phyloP scores from a whole-genome alignment of 257 asterid species.

The Solanum paucissectum region DNA sequence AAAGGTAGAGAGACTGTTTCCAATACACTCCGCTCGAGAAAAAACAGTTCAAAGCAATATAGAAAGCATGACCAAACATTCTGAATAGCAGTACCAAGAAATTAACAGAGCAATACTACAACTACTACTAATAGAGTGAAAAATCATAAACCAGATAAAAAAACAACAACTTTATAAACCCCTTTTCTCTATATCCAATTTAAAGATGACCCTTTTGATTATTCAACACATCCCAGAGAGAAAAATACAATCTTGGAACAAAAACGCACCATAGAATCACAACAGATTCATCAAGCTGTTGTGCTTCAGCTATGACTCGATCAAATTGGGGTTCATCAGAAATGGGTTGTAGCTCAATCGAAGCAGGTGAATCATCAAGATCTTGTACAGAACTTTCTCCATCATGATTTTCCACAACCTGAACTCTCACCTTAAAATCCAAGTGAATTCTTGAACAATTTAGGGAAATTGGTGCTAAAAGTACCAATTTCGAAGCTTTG shows the following conservation, averaged over 20 bases:
- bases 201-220: background rate
- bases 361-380: conserved; percentile 25
- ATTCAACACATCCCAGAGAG: background rate
- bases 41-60: background rate
- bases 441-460: background rate
- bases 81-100: background rate
- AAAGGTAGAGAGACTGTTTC: background rate
- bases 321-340: conserved; percentile 52
- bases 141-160: background rate
- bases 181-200: background rate
- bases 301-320: background rate
- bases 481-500: background rate
- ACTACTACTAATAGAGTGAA: background rate
- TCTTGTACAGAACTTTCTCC: background rate
- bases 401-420: background rate
- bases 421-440: background rate
- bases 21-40: background rate
- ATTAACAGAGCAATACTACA: background rate
- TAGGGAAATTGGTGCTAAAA: background rate
- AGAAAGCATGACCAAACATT: background rate
- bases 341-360: conserved; percentile 46
- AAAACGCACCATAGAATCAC: conserved; percentile 25
- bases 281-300: conserved; percentile 26
- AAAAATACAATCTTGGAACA: background rate
- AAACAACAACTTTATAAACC: background rate